Evolutionary conservation across 2,329 filamentous ascomycete genomes (phyloP), one percentile per base, ranked within the genome.

Genomic region (Harringtonia aguacate): DNA sequence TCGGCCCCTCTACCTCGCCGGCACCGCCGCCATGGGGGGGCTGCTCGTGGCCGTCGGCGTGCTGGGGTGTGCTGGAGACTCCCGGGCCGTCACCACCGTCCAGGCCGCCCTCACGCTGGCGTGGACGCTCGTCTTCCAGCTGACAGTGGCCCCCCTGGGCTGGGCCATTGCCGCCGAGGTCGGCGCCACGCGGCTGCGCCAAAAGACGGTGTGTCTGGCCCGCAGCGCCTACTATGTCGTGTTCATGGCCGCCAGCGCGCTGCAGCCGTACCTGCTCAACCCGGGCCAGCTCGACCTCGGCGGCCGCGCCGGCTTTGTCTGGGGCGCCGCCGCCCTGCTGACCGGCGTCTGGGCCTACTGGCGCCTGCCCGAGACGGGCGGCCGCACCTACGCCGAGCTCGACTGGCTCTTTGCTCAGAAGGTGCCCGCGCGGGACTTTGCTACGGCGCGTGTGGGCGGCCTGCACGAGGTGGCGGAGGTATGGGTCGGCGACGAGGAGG

Each of bases 361-460:
- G 52, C 69, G 67, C 17, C 60, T 75, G 6, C 72, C 72, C 4
- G 75, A 79, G 60, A 49, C 47, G 1, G 39, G 39, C 14, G 72
- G 66, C 8, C 64, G 70, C 31, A 73, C 70, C 0, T 70, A 72
- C 41, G 71, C 67, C 31, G 75, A 79, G 57, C 62, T 79, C 2
- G 74, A 78, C 41, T 57, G 70, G 12, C 56, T 79, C 47, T 79
- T 79, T 51, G 68, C 73, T 50, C 56, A 61, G 21, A 52, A 55
- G 10, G 55, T 68, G 10, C 55, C 62, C 20, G 66, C 70, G 2
- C 58, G 67, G 42, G 55, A 53, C 46, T 52, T 48, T 46, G 43
- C 33, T 4, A 18, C 39, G 7, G 30, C 39, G 8, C 22, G 22
- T 8, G 22, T 41, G 20, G 22, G 10, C 17, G 37, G 8, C 17